Base-by-base conservation (phyloP, 306 rosid species). In the Dalbergia cultrata region DNA sequence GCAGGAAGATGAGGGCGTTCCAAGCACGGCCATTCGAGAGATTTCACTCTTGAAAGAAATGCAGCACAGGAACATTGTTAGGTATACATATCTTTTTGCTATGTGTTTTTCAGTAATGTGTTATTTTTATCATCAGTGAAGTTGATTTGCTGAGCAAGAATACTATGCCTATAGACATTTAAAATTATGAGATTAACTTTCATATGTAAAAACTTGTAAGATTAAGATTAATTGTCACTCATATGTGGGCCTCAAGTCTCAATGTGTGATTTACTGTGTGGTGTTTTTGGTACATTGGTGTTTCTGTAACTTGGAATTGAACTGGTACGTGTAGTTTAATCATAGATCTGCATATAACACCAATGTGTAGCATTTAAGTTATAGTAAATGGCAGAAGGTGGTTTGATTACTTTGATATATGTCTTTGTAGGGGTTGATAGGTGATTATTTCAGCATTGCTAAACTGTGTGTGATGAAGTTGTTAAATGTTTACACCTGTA, bases 1-100 rank as follows among this genome's bases (percentile, higher is more conserved):
- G 90, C 97, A 92, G 83, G 97, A 89, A 81, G 97, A 93, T 61
- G 97, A 93, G 79, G 96, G 96, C 5, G 97, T 93, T 82, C 97
- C 97, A 6, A 93, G 96, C 90, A 90, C 97, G 3, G 97, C 97
- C 14, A 93, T 93, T 44, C 86, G 97, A 0, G 97, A 93, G 85
- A 93, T 93, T 88, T 93, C 97, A 6, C 96, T 93, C 35, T 80
- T 93, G 88, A 93, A 93, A 80, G 97, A 93, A 87, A 90, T 93
- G 97, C 97, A 93, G 78, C 97, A 93, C 33, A 87, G 86, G 75
- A 93, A 93, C 90, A 90, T 93, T 88, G 97, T 93, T 77, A 93
- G 93, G 97, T 93, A 77, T 81, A 18, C 26, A 44, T 71, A 47
- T 5, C 47, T 2, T 37, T 80, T 47, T 21, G 49, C 54, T 13